Evolutionary conservation across 352 stramenopile genomes (phyloP).

Genomic region (Phytophthora cryptogea): DNA sequence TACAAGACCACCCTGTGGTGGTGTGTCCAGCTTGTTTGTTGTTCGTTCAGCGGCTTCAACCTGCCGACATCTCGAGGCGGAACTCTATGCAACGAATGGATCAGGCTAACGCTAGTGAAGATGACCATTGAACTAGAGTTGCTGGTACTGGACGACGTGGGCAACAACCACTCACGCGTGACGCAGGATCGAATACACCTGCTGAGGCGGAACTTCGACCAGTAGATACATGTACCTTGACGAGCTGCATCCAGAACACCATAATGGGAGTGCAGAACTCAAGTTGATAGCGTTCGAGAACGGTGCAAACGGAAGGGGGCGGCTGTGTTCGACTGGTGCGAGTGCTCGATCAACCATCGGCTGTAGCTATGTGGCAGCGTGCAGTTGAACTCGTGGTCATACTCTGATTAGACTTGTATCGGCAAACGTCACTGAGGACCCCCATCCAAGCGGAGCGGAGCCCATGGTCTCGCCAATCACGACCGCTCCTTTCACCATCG

Average conservation of each 20-base stretch:
- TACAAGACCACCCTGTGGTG: constrained; percentile 12
- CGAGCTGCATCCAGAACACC: no score
- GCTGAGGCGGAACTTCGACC: no score
- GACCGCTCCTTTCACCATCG: constrained; percentile 14
- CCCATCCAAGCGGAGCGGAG: constrained; percentile 5
- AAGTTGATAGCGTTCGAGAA: no score
- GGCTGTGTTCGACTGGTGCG: not conserved
- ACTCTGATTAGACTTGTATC: constrained; percentile 1
- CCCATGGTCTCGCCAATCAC: constrained; percentile 11
- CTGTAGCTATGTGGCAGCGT: constrained; percentile 3
- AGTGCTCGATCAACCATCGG: not conserved
- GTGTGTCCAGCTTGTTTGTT: constrained; percentile 25
- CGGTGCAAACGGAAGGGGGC: no score
- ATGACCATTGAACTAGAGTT: no score
- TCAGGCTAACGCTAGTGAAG: no score
- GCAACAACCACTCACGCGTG: no score
- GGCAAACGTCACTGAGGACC: constrained; percentile 4
- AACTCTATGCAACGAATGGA: not conserved
- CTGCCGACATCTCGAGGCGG: constrained; percentile 16
- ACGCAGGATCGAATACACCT: no score
- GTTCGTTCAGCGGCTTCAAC: constrained; percentile 21
- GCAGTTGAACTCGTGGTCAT: constrained; percentile 6
- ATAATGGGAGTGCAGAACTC: no score
- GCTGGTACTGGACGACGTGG: no score
- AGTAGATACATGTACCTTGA: no score